phyloP scores from a whole-genome alignment of 768 basidiomycete species.

The Lepiota venenata region DNA sequence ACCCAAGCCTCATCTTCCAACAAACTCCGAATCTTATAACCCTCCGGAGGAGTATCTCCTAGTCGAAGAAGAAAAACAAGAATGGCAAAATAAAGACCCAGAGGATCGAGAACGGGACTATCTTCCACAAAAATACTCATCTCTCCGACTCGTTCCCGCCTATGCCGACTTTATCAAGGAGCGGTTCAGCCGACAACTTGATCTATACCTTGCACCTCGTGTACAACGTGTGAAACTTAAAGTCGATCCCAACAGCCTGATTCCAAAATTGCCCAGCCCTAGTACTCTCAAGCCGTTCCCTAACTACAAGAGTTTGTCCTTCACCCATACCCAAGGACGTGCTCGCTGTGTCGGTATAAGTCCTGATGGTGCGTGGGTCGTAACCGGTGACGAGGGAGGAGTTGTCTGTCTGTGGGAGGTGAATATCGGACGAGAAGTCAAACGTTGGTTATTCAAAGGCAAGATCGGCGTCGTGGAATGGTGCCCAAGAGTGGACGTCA shows the following conservation, averaged over 20 bases:
- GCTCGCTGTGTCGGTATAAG: constrained; percentile 77
- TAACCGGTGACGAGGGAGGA: constrained; percentile 90
- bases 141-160: constrained; percentile 88
- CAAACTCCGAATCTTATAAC: constrained; percentile 97
- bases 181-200: constrained; percentile 89
- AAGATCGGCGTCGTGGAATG: constrained; percentile 87
- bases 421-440: constrained; percentile 83
- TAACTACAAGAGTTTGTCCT: constrained; percentile 70
- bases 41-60: constrained; percentile 97
- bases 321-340: constrained; percentile 63
- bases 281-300: constrained; percentile 94
- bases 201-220: constrained; percentile 94
- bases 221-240: constrained; percentile 85
- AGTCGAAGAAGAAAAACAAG: constrained; percentile 72
- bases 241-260: constrained; percentile 86
- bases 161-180: constrained; percentile 92
- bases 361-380: constrained; percentile 88
- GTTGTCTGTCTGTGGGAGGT: constrained; percentile 89
- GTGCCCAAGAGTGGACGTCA: constrained; percentile 86
- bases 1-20: constrained; percentile 86
- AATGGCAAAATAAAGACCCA: constrained; percentile 80
- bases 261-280: constrained; percentile 94
- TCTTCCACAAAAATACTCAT: constrained; percentile 81
- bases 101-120: constrained; percentile 91
- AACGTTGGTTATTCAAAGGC: constrained; percentile 77